Conservation (phyloP, 495 filamentous ascomycete genomes). For the Aspergillus sclerotioniger region DNA sequence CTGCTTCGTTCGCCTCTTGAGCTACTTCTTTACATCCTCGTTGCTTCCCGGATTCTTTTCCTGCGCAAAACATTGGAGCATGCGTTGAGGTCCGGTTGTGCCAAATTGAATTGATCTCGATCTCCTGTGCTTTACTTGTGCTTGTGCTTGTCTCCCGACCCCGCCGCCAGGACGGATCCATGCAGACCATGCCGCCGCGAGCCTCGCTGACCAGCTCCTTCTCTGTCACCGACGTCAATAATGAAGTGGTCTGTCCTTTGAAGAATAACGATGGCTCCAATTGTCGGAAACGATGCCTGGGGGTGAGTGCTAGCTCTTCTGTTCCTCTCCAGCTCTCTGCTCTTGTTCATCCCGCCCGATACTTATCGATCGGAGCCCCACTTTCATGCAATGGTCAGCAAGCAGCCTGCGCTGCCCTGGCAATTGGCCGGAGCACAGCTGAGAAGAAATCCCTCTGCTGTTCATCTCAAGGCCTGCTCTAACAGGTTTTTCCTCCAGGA, state of each 20-base stretch:
- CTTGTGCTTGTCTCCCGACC: slow-evolving; percentile 10
- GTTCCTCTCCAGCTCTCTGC: slow-evolving; percentile 13
- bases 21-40: not conserved
- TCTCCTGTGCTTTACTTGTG: slow-evolving; percentile 7
- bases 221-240: slow-evolving; percentile 85
- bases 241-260: slow-evolving; percentile 96
- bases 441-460: not conserved
- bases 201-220: slow-evolving; percentile 86
- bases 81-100: slow-evolving; percentile 9
- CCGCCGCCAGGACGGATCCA: slow-evolving; percentile 35
- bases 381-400: slow-evolving; percentile 15
- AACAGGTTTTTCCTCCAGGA: slow-evolving; percentile 57
- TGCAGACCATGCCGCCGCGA: slow-evolving; percentile 78
- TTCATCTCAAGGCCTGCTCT: slow-evolving; percentile 19
- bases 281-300: slow-evolving; percentile 96
- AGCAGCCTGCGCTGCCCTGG: slow-evolving; percentile 6
- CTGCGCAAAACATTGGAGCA: slow-evolving; percentile 6
- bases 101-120: slow-evolving; percentile 15
- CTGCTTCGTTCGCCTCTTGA: not conserved
- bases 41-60: not conserved
- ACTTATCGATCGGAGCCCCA: slow-evolving; percentile 18
- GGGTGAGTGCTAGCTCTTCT: slow-evolving; percentile 65
- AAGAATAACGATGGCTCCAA: slow-evolving; percentile 94
- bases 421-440: slow-evolving; percentile 6
- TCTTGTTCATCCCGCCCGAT: slow-evolving; percentile 19